These are phyloP conservation scores for Didymella lethalis DNA, from an alignment of 2,329 filamentous ascomycete species.

Conservation along the genomic window DNA sequence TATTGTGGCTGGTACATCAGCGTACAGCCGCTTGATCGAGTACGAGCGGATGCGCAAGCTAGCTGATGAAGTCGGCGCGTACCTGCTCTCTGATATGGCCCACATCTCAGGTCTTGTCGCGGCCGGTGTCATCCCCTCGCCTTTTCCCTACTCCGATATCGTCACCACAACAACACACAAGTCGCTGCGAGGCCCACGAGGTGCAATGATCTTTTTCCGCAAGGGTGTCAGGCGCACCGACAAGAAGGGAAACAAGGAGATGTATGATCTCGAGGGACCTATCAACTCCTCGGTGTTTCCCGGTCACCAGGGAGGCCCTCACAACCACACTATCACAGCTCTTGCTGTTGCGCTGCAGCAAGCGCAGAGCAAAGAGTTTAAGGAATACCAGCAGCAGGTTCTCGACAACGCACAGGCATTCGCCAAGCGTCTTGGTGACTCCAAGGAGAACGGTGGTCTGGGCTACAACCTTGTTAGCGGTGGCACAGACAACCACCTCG, in stretches of 20 bases:
- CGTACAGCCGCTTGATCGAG: constrained; percentile 98
- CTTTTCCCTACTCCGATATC: constrained; percentile 91
- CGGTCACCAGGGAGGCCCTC: constrained; percentile 96
- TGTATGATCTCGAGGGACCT: constrained; percentile 92
- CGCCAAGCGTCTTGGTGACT: constrained; percentile 72
- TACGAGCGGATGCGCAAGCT: constrained; percentile 97
- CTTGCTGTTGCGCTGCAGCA: constrained; percentile 95
- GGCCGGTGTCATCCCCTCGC: constrained; percentile 89
- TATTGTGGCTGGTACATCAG: constrained; percentile 94
- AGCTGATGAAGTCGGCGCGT: constrained; percentile 90
- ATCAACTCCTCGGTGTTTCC: constrained; percentile 99
- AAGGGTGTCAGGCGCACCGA: constrained; percentile 92
- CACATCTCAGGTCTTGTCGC: constrained; percentile 97
- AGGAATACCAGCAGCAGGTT: constrained; percentile 91
- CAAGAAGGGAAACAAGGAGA: constrained; percentile 87
- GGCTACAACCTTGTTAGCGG: constrained; percentile 95
- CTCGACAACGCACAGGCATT: constrained; percentile 92
- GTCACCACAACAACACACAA: constrained; percentile 99
- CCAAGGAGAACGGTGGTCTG: constrained; percentile 73
- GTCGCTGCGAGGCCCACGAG: constrained; percentile 94
- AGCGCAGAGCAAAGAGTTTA: constrained; percentile 88
- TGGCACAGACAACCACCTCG: constrained; percentile 97
- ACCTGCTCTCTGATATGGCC: constrained; percentile 97
- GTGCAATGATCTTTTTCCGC: constrained; percentile 99
- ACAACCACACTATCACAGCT: constrained; percentile 99